Evolutionary conservation across 2,329 filamentous ascomycete genomes (phyloP).

Genomic region (Exutisphaerella laricina): DNA sequence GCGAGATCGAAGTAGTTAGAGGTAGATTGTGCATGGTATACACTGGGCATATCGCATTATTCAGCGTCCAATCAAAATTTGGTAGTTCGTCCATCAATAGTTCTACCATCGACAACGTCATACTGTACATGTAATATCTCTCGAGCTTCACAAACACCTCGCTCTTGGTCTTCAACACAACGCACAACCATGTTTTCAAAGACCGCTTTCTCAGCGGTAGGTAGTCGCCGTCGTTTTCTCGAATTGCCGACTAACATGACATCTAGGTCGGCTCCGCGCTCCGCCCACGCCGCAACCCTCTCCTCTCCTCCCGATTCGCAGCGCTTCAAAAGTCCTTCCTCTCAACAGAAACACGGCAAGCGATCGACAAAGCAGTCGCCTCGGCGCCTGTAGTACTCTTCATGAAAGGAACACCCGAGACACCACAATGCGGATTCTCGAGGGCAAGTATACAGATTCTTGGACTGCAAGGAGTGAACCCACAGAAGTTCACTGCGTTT

Average conservation of each 20-base stretch:
- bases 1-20: no score
- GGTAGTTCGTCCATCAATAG: conserved; percentile 3
- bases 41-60: conserved; percentile 10
- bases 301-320: conserved; percentile 41
- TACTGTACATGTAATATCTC: no score
- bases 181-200: conserved; percentile 27
- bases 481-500: conserved; percentile 93
- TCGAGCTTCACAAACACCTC: conserved; percentile 7
- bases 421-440: conserved; percentile 94
- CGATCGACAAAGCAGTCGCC: conserved; percentile 83
- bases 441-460: conserved; percentile 92
- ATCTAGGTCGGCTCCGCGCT: conserved; percentile 42
- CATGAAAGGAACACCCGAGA: conserved; percentile 98
- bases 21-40: not conserved
- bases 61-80: conserved; percentile 11
- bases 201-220: conserved; percentile 27
- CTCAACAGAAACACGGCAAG: conserved; percentile 69
- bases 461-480: conserved; percentile 89
- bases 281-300: conserved; percentile 37
- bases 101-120: conserved; percentile 11
- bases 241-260: not conserved
- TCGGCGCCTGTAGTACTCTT: conserved; percentile 93
- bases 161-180: conserved; percentile 1
- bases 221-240: not conserved
- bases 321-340: conserved; percentile 59